These are phyloP conservation scores for Lachnellula arida DNA, from an alignment of 2,329 filamentous ascomycete genomes.

Conservation along the genomic window DNA sequence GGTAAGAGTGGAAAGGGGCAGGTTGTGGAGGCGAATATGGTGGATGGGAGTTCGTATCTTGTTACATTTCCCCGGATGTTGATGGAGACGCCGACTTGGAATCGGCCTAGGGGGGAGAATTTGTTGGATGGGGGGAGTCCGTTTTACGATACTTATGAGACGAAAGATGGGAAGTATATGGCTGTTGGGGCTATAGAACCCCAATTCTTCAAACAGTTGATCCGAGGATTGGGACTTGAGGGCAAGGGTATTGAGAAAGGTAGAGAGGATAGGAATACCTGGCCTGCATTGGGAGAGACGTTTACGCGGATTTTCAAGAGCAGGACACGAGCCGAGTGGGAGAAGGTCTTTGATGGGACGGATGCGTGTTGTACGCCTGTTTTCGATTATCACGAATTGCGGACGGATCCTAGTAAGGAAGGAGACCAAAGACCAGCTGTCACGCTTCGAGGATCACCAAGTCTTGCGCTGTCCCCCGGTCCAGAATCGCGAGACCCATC, in stretches of 20 bases:
- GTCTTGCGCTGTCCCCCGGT: conserved; percentile 52
- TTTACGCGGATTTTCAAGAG: conserved; percentile 62
- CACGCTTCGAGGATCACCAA: conserved; percentile 65
- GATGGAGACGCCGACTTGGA: conserved; percentile 59
- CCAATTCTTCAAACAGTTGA: conserved; percentile 69
- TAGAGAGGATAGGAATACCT: conserved; percentile 57
- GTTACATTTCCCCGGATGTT: conserved; percentile 71
- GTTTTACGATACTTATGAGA: conserved; percentile 87
- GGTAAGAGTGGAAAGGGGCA: conserved; percentile 66
- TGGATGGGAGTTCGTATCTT: conserved; percentile 79
- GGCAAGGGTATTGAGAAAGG: conserved; percentile 46
- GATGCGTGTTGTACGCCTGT: conserved; percentile 94
- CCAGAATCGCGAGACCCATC: conserved; percentile 33
- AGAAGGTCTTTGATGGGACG: conserved; percentile 77
- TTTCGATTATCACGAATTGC: conserved; percentile 68
- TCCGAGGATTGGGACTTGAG: conserved; percentile 61
- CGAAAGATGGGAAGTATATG: conserved; percentile 71
- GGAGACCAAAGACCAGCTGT: conserved; percentile 69
- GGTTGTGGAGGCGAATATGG: conserved; percentile 95
- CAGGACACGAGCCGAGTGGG: conserved; percentile 76
- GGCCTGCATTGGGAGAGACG: conserved; percentile 59
- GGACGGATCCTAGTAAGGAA: conserved; percentile 45
- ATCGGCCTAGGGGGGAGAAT: conserved; percentile 65
- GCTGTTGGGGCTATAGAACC: conserved; percentile 89
- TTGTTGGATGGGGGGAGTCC: conserved; percentile 79